Evolutionary conservation across 1,139 yeast genomes (phyloP).

Genomic region (Saccharomyces hybrid): DNA sequence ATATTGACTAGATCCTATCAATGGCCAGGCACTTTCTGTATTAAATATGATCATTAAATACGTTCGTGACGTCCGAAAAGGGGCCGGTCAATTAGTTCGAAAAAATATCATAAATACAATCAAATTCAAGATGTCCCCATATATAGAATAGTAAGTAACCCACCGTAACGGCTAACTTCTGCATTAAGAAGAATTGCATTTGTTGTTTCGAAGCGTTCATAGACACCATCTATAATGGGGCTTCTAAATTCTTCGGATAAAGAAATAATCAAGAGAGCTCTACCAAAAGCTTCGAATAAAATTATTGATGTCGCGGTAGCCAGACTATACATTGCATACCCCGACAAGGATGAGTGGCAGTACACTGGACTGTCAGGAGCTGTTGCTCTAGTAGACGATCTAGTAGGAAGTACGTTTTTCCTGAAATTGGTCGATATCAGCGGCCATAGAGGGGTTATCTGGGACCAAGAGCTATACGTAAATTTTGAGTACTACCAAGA

Average conservation of each 20-base stretch:
- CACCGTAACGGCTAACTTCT: background rate
- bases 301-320: conserved; percentile 89
- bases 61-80: background rate
- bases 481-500: conserved; percentile 89
- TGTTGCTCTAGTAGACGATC: conserved; percentile 75
- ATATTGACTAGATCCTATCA: no score
- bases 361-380: conserved; percentile 91
- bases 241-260: conserved; percentile 64
- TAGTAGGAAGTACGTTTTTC: conserved; percentile 90
- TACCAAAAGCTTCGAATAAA: conserved; percentile 84
- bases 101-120: background rate
- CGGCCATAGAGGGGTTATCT: conserved; percentile 78
- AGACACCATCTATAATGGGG: conserved; percentile 39
- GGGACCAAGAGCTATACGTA: conserved; percentile 95
- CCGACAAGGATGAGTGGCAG: conserved; percentile 73
- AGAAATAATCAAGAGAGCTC: conserved; percentile 77
- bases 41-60: background rate
- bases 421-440: conserved; percentile 77
- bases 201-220: background rate
- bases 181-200: background rate
- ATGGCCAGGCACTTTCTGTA: no score
- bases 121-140: no score
- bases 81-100: background rate
- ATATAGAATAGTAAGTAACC: background rate
- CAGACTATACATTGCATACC: conserved; percentile 80